Percentiles rank a stretch among this genome's conserved stretches.
These are phyloP conservation scores for Murraya paniculata DNA, from an alignment of 345 rosid genomes.

Conservation along the genomic window DNA sequence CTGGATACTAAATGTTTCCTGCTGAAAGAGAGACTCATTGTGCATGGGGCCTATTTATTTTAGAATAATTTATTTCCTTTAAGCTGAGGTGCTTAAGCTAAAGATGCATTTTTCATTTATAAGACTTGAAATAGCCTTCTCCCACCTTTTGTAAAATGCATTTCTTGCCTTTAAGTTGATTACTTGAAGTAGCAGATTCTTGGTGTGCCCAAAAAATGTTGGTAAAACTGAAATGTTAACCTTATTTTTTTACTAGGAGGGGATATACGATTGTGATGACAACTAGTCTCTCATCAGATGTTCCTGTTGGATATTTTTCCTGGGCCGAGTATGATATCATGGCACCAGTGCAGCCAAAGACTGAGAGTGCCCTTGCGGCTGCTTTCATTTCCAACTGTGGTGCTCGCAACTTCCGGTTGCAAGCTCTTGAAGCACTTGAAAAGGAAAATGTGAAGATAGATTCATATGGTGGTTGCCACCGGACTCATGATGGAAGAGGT, in stretches of 20 bases:
- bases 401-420: constrained; percentile 84
- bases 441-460: constrained; percentile 56
- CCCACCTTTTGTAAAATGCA: not conserved
- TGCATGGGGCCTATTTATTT: not conserved
- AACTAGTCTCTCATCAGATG: constrained; percentile 96
- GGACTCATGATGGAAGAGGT: constrained; percentile 82
- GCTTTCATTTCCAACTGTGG: constrained; percentile 97
- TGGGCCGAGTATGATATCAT: constrained; percentile 98
- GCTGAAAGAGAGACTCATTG: not conserved
- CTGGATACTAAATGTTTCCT: not conserved
- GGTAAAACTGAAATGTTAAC: constrained; percentile 2
- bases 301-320: constrained; percentile 98
- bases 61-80: not conserved
- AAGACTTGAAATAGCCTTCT: constrained; percentile 1
- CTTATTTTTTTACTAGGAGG: constrained; percentile 45
- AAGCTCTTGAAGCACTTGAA: constrained; percentile 78
- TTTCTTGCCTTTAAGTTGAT: not conserved
- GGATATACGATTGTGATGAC: constrained; percentile 85
- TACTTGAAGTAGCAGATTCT: not conserved
- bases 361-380: constrained; percentile 83
- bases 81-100: not conserved
- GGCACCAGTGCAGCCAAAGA: constrained; percentile 85
- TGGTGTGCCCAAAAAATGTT: not conserved
- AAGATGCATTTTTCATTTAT: not conserved
- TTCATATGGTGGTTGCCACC: constrained; percentile 91